A percentile compares a stretch with the other conserved stretches of the same genome.
Conservation (phyloP, 257 asterid species). For the Misopates orontium region DNA sequence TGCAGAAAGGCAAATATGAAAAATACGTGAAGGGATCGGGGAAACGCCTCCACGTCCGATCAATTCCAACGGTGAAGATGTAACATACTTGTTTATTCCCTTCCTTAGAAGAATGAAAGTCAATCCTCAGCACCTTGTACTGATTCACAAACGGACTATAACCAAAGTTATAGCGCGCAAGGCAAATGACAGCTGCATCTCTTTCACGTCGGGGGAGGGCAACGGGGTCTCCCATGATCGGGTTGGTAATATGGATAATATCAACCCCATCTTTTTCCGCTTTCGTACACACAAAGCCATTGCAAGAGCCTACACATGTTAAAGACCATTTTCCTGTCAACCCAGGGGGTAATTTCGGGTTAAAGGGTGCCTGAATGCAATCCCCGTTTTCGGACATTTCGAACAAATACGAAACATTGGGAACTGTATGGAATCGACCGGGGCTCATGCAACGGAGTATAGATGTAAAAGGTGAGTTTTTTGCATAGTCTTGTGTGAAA, state of each 20-base stretch:
- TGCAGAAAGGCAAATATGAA: too few species aligned
- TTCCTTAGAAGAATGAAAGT: background rate
- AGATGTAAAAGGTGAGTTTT: background rate
- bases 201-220: too few species aligned
- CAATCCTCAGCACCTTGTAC: slow-evolving; percentile 9
- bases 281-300: background rate
- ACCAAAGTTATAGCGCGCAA: too few species aligned
- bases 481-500: background rate
- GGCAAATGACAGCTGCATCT: too few species aligned
- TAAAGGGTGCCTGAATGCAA: background rate
- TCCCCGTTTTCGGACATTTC: slow-evolving; percentile 10
- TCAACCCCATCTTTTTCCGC: background rate
- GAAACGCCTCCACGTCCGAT: slow-evolving; percentile 14
- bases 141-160: background rate
- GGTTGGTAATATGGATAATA: background rate
- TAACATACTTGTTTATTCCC: background rate
- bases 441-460: too few species aligned
- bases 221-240: slow-evolving; percentile 9
- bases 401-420: slow-evolving; percentile 7
- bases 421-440: background rate
- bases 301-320: background rate
- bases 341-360: background rate
- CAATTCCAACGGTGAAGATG: slow-evolving; percentile 25
- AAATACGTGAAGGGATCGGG: background rate
- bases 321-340: too few species aligned